phyloP scores from a whole-genome alignment of 257 asterid species.

The Solanum ossicruentum region DNA sequence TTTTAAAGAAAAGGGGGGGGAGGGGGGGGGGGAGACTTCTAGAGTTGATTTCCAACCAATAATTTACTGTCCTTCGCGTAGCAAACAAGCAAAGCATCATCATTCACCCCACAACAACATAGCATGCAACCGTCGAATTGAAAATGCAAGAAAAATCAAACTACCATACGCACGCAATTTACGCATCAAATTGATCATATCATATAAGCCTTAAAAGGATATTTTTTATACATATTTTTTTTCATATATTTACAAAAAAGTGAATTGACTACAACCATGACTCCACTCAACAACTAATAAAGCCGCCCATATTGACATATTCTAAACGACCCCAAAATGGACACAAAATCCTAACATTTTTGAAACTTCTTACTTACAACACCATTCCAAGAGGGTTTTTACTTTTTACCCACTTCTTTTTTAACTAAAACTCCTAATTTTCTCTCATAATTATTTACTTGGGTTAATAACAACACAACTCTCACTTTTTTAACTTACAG shows the following conservation, averaged over 20 bases:
- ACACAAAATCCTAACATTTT: constrained; percentile 7
- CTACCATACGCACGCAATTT: background rate
- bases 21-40: background rate
- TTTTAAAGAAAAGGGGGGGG: too few relatives aligned
- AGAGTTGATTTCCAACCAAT: background rate
- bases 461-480: constrained; percentile 26
- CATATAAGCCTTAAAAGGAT: background rate
- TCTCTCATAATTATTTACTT: background rate
- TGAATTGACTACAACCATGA: constrained; percentile 17
- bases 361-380: constrained; percentile 30
- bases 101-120: background rate
- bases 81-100: constrained; percentile 34
- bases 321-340: constrained; percentile 22
- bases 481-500: constrained; percentile 30
- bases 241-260: constrained; percentile 21
- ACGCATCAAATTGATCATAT: background rate
- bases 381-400: constrained; percentile 24
- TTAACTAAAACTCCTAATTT: constrained; percentile 5
- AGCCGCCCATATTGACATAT: constrained; percentile 22
- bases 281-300: constrained; percentile 9
- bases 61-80: constrained; percentile 12
- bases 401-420: constrained; percentile 5
- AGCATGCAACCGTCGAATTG: background rate
- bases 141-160: background rate
- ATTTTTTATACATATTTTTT: background rate